Percentiles rank a stretch among this genome's conserved stretches.
These are phyloP conservation scores for Cairneyella variabilis DNA, from an alignment of 495 filamentous ascomycete species.

Conservation along the genomic window DNA sequence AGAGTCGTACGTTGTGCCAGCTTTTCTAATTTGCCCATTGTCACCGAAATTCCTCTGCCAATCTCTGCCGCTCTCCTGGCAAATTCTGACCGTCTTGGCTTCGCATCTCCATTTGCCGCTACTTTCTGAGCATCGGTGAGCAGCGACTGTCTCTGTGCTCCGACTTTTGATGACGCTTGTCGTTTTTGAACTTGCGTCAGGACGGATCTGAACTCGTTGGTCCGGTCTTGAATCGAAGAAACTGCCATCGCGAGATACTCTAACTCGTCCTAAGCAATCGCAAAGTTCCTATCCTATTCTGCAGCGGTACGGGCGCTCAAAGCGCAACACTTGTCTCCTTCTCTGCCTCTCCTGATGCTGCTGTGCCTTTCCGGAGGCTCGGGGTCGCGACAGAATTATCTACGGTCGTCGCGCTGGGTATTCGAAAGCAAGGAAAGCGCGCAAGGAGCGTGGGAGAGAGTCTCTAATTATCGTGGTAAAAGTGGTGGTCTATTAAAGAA, in stretches of 20 bases:
- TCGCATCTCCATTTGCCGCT: constrained; percentile 51
- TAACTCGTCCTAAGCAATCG: no score
- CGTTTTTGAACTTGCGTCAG: constrained; percentile 77
- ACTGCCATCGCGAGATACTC: constrained; percentile 43
- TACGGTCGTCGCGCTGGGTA: neutral
- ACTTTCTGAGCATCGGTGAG: constrained; percentile 68
- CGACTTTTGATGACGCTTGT: constrained; percentile 63
- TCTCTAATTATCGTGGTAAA: constrained; percentile 16
- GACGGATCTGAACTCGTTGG: constrained; percentile 88
- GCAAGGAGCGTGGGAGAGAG: constrained; percentile 14
- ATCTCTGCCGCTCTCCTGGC: constrained; percentile 86
- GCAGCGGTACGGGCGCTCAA: no score
- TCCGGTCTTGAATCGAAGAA: constrained; percentile 90
- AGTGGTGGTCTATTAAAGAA: constrained; percentile 3
- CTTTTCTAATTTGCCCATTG: constrained; percentile 91
- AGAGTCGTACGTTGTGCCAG: constrained; percentile 70
- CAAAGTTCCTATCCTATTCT: neutral
- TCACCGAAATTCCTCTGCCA: constrained; percentile 81
- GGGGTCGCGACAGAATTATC: neutral
- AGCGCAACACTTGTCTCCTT: neutral
- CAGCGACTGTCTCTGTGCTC: constrained; percentile 75
- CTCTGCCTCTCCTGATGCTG: neutral
- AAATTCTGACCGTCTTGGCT: constrained; percentile 64
- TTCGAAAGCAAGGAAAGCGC: constrained; percentile 7
- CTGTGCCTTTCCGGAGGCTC: constrained; percentile 12